These are phyloP conservation scores for Neurospora sp. DNA, from an alignment of 495 filamentous ascomycete species.

Conservation along the genomic window DNA sequence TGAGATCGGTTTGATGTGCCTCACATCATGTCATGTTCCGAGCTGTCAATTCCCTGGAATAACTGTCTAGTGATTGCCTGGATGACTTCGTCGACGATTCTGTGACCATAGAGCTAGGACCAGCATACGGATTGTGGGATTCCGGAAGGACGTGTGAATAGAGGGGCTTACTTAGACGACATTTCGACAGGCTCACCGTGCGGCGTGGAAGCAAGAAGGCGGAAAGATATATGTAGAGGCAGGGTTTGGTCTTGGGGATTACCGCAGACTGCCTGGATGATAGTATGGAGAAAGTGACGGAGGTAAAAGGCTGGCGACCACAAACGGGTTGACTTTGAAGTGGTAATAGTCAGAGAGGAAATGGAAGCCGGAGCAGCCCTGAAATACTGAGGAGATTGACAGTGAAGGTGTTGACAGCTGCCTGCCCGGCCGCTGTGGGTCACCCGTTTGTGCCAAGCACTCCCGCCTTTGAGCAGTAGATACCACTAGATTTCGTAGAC, in stretches of 20 bases:
- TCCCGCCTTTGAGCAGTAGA: too few species aligned
- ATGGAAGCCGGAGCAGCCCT: not conserved
- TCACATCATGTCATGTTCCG: not conserved
- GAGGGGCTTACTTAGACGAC: not conserved
- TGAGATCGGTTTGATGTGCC: not conserved
- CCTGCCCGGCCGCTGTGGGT: too few species aligned
- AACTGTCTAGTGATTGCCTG: not conserved
- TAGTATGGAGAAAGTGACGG: not conserved
- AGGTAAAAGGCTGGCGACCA: not conserved
- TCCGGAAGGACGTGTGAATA: not conserved
- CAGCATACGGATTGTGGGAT: not conserved
- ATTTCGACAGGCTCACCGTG: not conserved
- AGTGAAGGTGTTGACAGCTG: not conserved
- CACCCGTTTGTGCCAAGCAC: too few species aligned
- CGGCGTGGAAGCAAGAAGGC: not conserved
- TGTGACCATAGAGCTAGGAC: not conserved
- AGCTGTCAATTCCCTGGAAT: not conserved
- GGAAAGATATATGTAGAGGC: not conserved
- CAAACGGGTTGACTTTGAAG: not conserved
- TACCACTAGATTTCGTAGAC: not conserved
- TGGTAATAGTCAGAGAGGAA: not conserved
- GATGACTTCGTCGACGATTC: not conserved
- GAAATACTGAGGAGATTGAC: not conserved
- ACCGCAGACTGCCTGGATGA: not conserved
- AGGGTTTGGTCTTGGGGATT: not conserved